Evolutionary conservation across 2,329 filamentous ascomycete species (phyloP).

Genomic region (Periconia macrospinosa): DNA sequence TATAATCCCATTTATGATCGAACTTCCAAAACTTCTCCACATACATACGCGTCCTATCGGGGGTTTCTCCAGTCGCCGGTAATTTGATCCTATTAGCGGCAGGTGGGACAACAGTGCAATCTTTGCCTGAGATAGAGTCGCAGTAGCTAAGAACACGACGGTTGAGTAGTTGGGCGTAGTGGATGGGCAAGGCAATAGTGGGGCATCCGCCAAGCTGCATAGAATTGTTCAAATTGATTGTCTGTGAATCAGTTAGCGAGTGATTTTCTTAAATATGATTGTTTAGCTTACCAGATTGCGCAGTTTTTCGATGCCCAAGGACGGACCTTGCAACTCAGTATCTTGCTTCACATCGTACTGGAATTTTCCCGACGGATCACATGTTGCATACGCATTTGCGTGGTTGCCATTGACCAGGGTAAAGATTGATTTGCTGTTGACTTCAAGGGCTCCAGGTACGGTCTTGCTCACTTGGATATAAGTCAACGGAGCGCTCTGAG

Average conservation of each 20-base stretch:
- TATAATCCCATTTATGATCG: not conserved
- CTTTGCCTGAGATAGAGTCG: not conserved
- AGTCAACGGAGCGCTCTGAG: not conserved
- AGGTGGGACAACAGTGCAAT: not conserved
- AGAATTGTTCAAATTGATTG: not conserved
- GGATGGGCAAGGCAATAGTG: not conserved
- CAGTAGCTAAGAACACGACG: not conserved
- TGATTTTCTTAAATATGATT: too few species aligned
- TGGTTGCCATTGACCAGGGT: not conserved
- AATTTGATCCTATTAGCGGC: not conserved
- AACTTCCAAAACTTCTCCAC: not conserved
- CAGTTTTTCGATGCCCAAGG: not conserved
- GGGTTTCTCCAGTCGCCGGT: too few species aligned
- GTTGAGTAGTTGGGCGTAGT: not conserved
- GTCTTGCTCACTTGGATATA: not conserved
- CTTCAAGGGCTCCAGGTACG: not conserved
- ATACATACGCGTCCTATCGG: not conserved
- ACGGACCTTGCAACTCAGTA: not conserved
- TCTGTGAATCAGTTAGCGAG: not conserved
- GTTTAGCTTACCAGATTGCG: not conserved
- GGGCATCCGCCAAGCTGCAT: not conserved
- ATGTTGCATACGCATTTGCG: not conserved
- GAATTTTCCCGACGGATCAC: not conserved
- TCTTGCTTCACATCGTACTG: not conserved
- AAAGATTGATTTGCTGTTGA: not conserved